Evolutionary conservation across 495 filamentous ascomycete species (phyloP).

Genomic region (Collariella sp.): DNA sequence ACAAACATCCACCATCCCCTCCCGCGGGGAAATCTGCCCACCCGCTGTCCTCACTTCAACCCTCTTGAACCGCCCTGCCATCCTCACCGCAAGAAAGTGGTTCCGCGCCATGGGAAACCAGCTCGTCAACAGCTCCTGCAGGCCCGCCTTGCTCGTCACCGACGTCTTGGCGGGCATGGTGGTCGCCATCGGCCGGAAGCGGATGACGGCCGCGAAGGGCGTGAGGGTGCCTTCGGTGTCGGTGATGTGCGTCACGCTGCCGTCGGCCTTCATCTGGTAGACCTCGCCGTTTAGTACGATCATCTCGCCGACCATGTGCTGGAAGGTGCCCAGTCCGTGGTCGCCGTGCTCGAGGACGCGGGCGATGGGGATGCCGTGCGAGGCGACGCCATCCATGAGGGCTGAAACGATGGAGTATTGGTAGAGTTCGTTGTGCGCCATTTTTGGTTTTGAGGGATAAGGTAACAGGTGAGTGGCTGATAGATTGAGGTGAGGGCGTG

Average conservation of each 20-base stretch:
- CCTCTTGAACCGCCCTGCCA: conserved; percentile 30
- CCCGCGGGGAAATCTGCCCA: conserved; percentile 25
- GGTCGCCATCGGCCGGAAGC: conserved; percentile 25
- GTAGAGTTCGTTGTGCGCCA: conserved; percentile 39
- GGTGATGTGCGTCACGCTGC: conserved; percentile 24
- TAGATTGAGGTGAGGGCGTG: too few relatives aligned
- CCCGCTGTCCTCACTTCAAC: conserved; percentile 35
- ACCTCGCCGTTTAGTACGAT: conserved; percentile 40
- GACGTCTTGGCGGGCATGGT: conserved; percentile 11
- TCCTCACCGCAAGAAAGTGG: conserved; percentile 32
- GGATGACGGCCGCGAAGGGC: conserved; percentile 39
- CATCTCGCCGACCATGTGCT: conserved; percentile 43
- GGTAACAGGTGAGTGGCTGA: too few relatives aligned
- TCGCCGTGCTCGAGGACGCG: conserved; percentile 36
- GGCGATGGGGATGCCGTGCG: conserved; percentile 31
- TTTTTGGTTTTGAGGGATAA: conserved; percentile 9
- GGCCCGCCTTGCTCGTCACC: conserved; percentile 28
- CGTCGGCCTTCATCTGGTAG: conserved; percentile 41
- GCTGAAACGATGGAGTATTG: conserved; percentile 45
- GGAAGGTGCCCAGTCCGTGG: conserved; percentile 47
- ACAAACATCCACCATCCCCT: conserved; percentile 36
- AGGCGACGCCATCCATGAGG: conserved; percentile 44
- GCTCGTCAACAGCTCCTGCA: conserved; percentile 26
- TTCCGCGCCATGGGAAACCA: conserved; percentile 34
- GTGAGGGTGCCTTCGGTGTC: conserved; percentile 20